Evolutionary conservation across 2,329 filamentous ascomycete genomes (phyloP).

Genomic region (Diaporthe amygdali): DNA sequence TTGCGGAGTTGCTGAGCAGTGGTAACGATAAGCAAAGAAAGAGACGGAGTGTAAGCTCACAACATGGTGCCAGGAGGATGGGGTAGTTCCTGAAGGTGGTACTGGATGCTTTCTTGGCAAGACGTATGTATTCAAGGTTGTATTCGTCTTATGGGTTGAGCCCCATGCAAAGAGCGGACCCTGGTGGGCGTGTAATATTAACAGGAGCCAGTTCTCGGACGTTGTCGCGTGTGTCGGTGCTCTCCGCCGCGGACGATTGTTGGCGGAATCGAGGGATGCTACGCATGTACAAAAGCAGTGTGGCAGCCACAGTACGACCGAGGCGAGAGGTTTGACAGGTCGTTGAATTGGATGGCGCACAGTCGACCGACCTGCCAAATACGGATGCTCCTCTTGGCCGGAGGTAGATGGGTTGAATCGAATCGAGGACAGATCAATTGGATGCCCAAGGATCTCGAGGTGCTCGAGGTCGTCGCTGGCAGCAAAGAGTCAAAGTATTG

Average conservation of each 20-base stretch:
- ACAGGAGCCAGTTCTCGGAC: neutral
- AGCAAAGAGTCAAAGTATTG: neutral
- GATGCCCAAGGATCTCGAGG: neutral
- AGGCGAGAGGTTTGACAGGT: neutral
- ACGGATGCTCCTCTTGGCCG: constrained; percentile 3
- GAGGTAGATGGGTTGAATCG: neutral
- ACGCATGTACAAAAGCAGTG: neutral
- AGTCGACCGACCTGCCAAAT: constrained; percentile 8
- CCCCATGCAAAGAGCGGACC: constrained; percentile 17
- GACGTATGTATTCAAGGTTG: constrained; percentile 13
- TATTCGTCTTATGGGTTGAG: constrained; percentile 10
- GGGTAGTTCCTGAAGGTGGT: constrained; percentile 8
- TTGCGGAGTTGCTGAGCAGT: neutral
- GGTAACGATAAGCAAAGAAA: neutral
- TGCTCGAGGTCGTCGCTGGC: neutral
- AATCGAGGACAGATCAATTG: neutral
- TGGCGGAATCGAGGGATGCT: neutral
- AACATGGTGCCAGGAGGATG: constrained; percentile 19
- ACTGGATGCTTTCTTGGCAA: constrained; percentile 3
- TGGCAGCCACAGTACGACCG: constrained; percentile 3
- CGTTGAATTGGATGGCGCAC: neutral
- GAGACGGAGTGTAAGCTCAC: constrained; percentile 15
- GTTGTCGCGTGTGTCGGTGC: neutral
- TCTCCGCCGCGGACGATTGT: neutral
- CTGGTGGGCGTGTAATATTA: neutral